Evolutionary conservation across 306 rosid genomes (phyloP), one percentile per base, ranked within the genome.

Genomic region (Abrus pulchellus): DNA sequence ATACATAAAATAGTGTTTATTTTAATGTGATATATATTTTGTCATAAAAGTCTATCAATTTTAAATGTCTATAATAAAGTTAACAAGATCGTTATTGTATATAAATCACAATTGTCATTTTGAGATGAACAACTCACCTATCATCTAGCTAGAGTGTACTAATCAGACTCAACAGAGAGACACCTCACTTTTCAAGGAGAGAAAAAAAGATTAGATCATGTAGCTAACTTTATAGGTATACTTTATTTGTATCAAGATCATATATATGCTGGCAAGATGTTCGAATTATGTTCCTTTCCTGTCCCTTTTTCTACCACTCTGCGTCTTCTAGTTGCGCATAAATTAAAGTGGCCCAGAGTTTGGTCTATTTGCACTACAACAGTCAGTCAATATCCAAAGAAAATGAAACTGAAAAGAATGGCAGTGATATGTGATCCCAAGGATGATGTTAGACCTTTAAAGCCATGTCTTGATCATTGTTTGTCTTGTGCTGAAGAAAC

Each of bases 281-380:
- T 53, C 7, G 9, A 73, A 56, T 41, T 36, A 10, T 3, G 20
- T 30, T 33, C 41, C 45, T 40, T 77, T 52, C 40, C 5, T 33
- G 28, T 56, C 38, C 48, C 63, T 52, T 27, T 52, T 27, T 27
- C 14, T 10, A 14, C 49, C 14, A 20, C 20, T 63, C 30, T 9
- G 47, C 3, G 7, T 49, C 61, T 76, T 67, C 38, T 64, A 38
- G 64, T 29, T 68, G 33, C 40, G 14, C 44, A 47, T 20, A 20
- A 20, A 20, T 20, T 20, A 60, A 48, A 14, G 55, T 52, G 87
- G 78, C 28, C 76, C 77, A 70, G 4, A 48, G 65, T 81, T 80
- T 80, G 88, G 85, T 81, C 28, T 60, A 47, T 76, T 76, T 65
- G 61, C 87, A 72, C 77, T 76, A 50, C 14, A 57, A 34, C 43